phyloP scores from a whole-genome alignment of 768 basidiomycete genomes.

The Podaxis carcinomalis region DNA sequence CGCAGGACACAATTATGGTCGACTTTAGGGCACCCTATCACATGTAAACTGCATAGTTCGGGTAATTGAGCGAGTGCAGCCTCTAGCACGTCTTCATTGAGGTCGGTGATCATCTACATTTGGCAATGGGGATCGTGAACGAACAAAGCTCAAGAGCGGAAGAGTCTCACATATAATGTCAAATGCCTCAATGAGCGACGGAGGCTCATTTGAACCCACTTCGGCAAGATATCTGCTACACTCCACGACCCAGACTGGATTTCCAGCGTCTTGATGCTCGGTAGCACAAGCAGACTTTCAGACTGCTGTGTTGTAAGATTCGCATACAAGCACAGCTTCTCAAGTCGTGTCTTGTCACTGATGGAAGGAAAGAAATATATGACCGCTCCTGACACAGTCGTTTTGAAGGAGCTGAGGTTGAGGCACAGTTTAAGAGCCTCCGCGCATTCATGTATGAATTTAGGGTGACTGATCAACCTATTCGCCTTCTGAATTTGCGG shows the following conservation, averaged over 20 bases:
- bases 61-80: constrained; percentile 46
- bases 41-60: constrained; percentile 51
- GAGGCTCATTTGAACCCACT: constrained; percentile 52
- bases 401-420: constrained; percentile 56
- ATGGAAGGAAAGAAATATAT: constrained; percentile 47
- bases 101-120: constrained; percentile 49
- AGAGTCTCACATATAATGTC: constrained; percentile 52
- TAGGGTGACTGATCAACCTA: constrained; percentile 25
- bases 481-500: constrained; percentile 8
- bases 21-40: constrained; percentile 56
- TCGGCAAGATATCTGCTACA: constrained; percentile 52
- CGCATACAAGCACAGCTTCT: constrained; percentile 45
- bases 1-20: constrained; percentile 48
- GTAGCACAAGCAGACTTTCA: constrained; percentile 34
- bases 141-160: background rate
- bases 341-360: constrained; percentile 38
- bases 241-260: constrained; percentile 64
- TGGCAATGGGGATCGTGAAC: background rate
- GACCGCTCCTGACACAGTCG: constrained; percentile 40
- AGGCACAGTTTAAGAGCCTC: constrained; percentile 42
- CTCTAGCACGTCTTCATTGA: constrained; percentile 50
- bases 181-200: constrained; percentile 21
- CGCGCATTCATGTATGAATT: constrained; percentile 50
- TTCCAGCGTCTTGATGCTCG: constrained; percentile 38
- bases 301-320: constrained; percentile 51